Base-by-base conservation (phyloP, 2,329 filamentous ascomycete species). In the Podosphaera fusca region DNA sequence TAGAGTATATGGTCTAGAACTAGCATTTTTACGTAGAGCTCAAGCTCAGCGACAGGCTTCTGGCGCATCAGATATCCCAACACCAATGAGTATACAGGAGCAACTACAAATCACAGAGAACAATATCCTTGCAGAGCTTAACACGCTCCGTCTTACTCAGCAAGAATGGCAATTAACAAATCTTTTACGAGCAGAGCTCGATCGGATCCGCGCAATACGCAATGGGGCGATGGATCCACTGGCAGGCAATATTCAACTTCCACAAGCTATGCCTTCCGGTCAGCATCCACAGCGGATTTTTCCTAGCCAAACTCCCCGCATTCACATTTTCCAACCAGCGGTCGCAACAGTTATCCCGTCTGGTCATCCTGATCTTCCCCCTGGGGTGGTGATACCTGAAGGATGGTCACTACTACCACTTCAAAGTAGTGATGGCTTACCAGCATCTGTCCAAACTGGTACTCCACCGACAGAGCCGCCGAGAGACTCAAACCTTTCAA, bases 111-210 rank as follows among this genome's bases (percentile, higher is more conserved):
- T 81, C 46, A 74, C 87, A 12, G 82, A 87, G 61, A 76, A 81
- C 57, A 78, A 84, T 56, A 74, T 92, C 31, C 74, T 81, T 62
- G 77, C 80, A 57, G 84, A 89, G 64, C 74, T 86, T 38, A 74
- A 77, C 52, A 71, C 70, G 47, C 71, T 90, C 21, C 77, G 81
- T 51, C 65, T 77, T 38, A 78, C 80, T 14, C 77, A 84, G 55
- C 76, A 82, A 38, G 84, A 92, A 66, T 67, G 89, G 3, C 75
- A 80, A 53, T 70, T 78, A n/a, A 71, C 88, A n/a, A 76, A 82
- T 56, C 70, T 80, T 14, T 72, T 92, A 59, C 77, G 85, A 59
- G 70, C 71, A 29, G 86, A 92, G 66, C 68, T 92, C 55, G 72
- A 77, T 38, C 76, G 82, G 59, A 71, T 89, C 56, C 80, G 83